Base-by-base conservation (phyloP, 164 flowering plant genomes). In the Paratinospora sagittata region DNA sequence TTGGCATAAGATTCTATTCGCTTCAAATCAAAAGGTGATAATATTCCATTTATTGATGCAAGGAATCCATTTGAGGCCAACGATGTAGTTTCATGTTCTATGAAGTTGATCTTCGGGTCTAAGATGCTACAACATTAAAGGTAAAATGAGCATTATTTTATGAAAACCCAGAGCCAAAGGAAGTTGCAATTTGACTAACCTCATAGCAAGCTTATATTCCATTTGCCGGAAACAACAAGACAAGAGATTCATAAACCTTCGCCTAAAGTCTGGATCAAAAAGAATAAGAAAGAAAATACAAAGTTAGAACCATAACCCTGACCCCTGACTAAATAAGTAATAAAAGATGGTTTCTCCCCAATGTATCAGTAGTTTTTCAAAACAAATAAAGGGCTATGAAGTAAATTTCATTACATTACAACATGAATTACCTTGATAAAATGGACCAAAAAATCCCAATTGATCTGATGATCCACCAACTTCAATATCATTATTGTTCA, bases 191-290 rank as follows among this genome's bases (percentile, higher is more conserved):
- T 52, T 52, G 58, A 72, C 88, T 73, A 27, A 92, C 99, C 97
- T 96, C 93, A 93, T 86, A 3, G 93, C 89, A 79, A 96, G 97
- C 73, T 86, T 89, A 79, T 82, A 87, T 37, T 91, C 90, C 95
- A 96, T 85, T 14, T 74, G 16, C 16, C 84, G 82, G 63, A 93
- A 96, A 73, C 75, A 76, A 65, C 72, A 66, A 33, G 75, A 71
- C 78, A 90, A 45, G 30, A 82, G 82, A 58, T 83, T 55, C 23
- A 75, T 26, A 81, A 96, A 96, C 74, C 84, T 85, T 80, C 57
- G 60, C 79, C 81, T 86, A 85, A 90, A 96, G 74, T 84, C 99
- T 96, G 85, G 34, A 63, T n/a, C n/a, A 43, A 36, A 7, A 63
- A 12, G 12, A 67, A 21, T 13, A 8, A 66, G 60, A 69, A 60